These are phyloP conservation scores for Sugiyamaella paludigena DNA, from an alignment of 1,139 yeast species.

Conservation along the genomic window DNA sequence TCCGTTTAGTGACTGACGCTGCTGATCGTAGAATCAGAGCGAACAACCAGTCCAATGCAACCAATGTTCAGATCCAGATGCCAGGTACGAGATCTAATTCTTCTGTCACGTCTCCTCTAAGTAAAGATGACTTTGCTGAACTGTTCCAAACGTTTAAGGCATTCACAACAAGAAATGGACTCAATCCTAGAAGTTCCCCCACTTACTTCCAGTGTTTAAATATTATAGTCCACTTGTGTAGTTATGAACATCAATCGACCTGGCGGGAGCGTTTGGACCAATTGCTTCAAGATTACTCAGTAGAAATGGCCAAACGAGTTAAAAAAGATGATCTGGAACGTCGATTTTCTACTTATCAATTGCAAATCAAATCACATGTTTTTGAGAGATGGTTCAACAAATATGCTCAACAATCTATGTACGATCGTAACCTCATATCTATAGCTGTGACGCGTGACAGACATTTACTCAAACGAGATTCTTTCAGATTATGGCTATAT, in stretches of 20 bases:
- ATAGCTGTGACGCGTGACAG: slow-evolving; percentile 14
- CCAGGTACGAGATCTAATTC: slow-evolving; percentile 1
- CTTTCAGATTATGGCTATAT: slow-evolving; percentile 14
- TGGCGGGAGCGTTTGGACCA: slow-evolving; percentile 24
- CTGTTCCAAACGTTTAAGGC: slow-evolving; percentile 27
- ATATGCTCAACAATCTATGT: slow-evolving; percentile 15
- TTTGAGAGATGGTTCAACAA: slow-evolving; percentile 5
- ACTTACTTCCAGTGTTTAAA: slow-evolving; percentile 24
- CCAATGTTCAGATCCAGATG: slow-evolving; percentile 1
- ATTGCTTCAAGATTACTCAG: slow-evolving; percentile 22
- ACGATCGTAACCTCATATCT: slow-evolving; percentile 11
- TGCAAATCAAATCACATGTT: not conserved
- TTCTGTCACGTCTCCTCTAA: not conserved
- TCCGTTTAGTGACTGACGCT: slow-evolving; percentile 24
- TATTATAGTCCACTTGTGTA: slow-evolving; percentile 23
- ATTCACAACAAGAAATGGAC: slow-evolving; percentile 24
- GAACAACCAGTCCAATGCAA: not conserved
- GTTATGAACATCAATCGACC: slow-evolving; percentile 18
- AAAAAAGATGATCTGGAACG: slow-evolving; percentile 3
- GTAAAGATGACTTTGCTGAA: slow-evolving; percentile 24
- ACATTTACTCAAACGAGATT: slow-evolving; percentile 17
- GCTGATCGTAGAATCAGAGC: slow-evolving; percentile 22
- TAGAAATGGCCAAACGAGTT: slow-evolving; percentile 9
- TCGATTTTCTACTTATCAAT: not conserved
- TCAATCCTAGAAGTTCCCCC: slow-evolving; percentile 17